Evolutionary conservation across 1,284 basidiomycete species (phyloP).

Genomic region (Ustilago shanxiensis): DNA sequence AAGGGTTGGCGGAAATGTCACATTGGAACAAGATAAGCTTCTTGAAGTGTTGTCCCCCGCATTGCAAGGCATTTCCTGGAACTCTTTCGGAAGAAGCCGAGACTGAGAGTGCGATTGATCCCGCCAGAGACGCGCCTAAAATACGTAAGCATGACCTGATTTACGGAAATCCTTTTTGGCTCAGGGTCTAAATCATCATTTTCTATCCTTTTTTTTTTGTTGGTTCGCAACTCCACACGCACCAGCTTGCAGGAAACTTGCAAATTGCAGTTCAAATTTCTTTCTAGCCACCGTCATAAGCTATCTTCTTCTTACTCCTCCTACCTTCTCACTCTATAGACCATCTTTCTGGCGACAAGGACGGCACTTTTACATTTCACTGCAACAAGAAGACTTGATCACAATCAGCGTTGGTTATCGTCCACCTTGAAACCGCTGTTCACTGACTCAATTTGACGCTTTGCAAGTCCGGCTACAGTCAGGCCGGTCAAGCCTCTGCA

Average conservation of each 20-base stretch:
- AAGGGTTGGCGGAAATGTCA: neutral
- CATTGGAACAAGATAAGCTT: too few relatives aligned
- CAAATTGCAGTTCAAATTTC: neutral
- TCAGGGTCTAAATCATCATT: slow-evolving; percentile 17
- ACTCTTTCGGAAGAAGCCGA: slow-evolving; percentile 5
- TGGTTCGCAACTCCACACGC: neutral
- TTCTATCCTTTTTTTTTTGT: slow-evolving; percentile 10
- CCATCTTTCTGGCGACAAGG: too few relatives aligned
- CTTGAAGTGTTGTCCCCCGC: too few relatives aligned
- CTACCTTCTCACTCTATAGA: neutral
- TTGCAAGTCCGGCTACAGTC: neutral
- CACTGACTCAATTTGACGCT: neutral
- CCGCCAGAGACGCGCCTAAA: slow-evolving; percentile 6
- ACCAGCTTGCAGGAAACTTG: neutral
- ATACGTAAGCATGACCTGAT: slow-evolving; percentile 39
- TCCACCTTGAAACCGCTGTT: neutral
- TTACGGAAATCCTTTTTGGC: neutral
- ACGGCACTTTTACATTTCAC: neutral
- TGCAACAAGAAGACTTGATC: too few relatives aligned
- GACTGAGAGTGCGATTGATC: neutral
- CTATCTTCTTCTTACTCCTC: neutral
- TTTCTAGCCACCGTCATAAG: neutral
- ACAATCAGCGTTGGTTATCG: too few relatives aligned
- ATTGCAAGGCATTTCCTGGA: too few relatives aligned
- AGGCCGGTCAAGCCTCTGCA: slow-evolving; percentile 7